A percentile compares a stretch with the other conserved stretches of the same genome.
Conservation (phyloP, 2,329 filamentous ascomycete species). For the Lasiodiplodia gonubiensis region DNA sequence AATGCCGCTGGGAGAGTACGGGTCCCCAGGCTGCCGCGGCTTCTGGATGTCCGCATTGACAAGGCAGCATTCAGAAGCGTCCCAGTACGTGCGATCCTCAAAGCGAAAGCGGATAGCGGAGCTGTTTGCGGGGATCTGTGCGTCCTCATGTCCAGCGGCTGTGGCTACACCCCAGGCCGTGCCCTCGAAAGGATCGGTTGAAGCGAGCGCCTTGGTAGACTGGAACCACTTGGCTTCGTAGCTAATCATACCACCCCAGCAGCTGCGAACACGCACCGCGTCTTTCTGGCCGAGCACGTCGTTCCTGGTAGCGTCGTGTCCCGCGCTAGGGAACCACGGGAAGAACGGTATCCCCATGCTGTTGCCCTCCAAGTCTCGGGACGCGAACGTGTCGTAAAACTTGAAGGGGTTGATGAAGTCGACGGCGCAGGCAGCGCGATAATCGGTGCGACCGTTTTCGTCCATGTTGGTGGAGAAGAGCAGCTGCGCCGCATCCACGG, state of each 20-base stretch:
- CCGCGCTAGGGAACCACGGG: slow-evolving; percentile 67
- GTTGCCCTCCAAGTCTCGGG: slow-evolving; percentile 69
- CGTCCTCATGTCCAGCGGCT: slow-evolving; percentile 11
- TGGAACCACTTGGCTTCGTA: slow-evolving; percentile 68
- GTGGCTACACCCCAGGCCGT: slow-evolving; percentile 27
- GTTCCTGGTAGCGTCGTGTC: slow-evolving; percentile 58
- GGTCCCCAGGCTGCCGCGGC: slow-evolving; percentile 32
- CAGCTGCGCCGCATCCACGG: slow-evolving; percentile 63
- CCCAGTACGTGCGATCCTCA: slow-evolving; percentile 52
- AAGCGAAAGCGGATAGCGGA: slow-evolving; percentile 53
- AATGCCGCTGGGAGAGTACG: slow-evolving; percentile 56
- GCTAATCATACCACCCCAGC: slow-evolving; percentile 79
- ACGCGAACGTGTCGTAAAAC: slow-evolving; percentile 77
- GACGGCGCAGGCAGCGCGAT: slow-evolving; percentile 72
- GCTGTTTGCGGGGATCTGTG: slow-evolving; percentile 32
- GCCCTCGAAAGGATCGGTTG: slow-evolving; percentile 22
- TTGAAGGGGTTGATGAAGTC: slow-evolving; percentile 72
- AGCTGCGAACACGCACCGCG: slow-evolving; percentile 72
- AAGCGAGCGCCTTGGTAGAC: slow-evolving; percentile 5
- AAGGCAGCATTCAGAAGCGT: slow-evolving; percentile 56
- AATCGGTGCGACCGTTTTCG: slow-evolving; percentile 58
- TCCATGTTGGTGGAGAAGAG: slow-evolving; percentile 68
- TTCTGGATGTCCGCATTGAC: slow-evolving; percentile 53
- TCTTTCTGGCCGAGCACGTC: slow-evolving; percentile 67
- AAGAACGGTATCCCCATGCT: slow-evolving; percentile 69